Conservation (phyloP, 73 alveolate genomes). For the Tetrahymena borealis region DNA sequence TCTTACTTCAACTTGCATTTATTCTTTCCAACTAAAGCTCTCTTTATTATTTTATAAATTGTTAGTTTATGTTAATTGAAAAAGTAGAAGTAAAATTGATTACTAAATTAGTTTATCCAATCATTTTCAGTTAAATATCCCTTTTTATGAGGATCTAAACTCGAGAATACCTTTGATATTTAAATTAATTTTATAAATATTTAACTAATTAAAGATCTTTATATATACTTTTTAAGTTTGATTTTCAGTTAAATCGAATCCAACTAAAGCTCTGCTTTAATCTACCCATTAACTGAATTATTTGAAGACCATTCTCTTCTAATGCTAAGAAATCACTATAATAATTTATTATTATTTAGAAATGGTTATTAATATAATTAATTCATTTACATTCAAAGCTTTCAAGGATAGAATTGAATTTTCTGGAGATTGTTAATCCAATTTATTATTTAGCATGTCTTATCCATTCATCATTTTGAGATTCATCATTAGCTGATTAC, state of each 20-base stretch:
- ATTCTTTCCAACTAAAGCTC: constrained; percentile 39
- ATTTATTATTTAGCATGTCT: constrained; percentile 61
- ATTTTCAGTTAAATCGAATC: constrained; percentile 71
- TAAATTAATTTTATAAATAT: background rate
- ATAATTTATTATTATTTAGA: no score
- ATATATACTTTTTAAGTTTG: background rate
- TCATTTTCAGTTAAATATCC: constrained; percentile 72
- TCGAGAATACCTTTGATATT: constrained; percentile 57
- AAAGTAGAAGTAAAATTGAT: constrained; percentile 8
- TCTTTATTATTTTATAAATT: background rate
- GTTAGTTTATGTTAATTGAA: background rate
- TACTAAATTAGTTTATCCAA: constrained; percentile 57
- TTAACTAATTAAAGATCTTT: background rate
- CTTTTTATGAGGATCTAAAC: constrained; percentile 76
- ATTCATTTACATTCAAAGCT: constrained; percentile 41
- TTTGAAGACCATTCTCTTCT: constrained; percentile 45
- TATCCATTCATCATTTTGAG: constrained; percentile 64
- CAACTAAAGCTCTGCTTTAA: constrained; percentile 55
- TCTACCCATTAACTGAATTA: constrained; percentile 60
- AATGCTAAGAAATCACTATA: constrained; percentile 39
- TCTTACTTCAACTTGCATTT: constrained; percentile 55
- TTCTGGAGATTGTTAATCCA: constrained; percentile 59
- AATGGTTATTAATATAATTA: background rate
- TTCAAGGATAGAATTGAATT: constrained; percentile 46
- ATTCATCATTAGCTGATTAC: constrained; percentile 7